A percentile compares a stretch with the other conserved stretches of the same genome.
These are phyloP conservation scores for Penicillium sp. DNA, from an alignment of 2,329 filamentous ascomycete species.

Conservation along the genomic window DNA sequence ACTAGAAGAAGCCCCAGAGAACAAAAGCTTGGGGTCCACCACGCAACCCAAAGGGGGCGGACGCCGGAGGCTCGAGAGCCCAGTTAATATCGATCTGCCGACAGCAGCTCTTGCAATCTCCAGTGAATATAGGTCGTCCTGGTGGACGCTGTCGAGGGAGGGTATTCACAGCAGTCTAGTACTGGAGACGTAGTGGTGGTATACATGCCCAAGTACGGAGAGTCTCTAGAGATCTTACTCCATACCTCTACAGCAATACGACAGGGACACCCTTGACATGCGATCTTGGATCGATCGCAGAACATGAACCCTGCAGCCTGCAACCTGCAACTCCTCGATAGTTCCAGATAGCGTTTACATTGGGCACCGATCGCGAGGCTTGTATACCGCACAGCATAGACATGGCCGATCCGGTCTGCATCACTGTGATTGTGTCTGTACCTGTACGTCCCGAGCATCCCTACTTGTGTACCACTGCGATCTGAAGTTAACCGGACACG, in stretches of 20 bases:
- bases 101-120: constrained; percentile 12
- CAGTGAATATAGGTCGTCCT: too few relatives aligned
- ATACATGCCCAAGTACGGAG: too few relatives aligned
- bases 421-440: too few relatives aligned
- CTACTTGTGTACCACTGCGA: too few relatives aligned
- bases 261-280: constrained; percentile 3
- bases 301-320: background rate
- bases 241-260: too few relatives aligned
- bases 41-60: background rate
- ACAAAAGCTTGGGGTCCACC: constrained; percentile 16
- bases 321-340: background rate
- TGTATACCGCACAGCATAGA: constrained; percentile 9
- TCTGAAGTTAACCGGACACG: too few relatives aligned
- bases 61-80: constrained; percentile 14
- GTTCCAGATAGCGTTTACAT: constrained; percentile 16
- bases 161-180: too few relatives aligned
- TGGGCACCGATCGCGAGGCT: constrained; percentile 11
- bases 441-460: too few relatives aligned
- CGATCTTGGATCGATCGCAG: constrained; percentile 2
- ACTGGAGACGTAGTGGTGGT: too few relatives aligned
- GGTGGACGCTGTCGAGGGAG: too few relatives aligned
- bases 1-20: constrained; percentile 12
- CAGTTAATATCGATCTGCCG: constrained; percentile 18
- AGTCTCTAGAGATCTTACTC: too few relatives aligned
- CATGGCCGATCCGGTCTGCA: background rate